Evolutionary conservation across 108 stramenopile genomes (phyloP), one percentile per base, ranked within the genome.

Genomic region (Conticribra weissflogii): DNA sequence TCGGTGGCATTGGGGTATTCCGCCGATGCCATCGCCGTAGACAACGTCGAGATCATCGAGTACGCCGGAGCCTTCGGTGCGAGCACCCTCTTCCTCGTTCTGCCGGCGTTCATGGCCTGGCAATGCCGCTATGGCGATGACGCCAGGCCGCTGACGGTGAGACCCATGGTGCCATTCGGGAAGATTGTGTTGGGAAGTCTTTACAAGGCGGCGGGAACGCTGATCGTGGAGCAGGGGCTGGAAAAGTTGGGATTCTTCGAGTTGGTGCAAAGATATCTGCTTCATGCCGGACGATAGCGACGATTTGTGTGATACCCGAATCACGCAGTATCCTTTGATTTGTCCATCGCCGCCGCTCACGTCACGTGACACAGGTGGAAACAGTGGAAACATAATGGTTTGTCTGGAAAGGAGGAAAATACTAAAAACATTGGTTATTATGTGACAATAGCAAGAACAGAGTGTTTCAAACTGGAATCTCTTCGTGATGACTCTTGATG

Each of bases 91-190:
- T 92, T 89, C 68, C 63, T 92, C 5, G 66, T 92, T 5, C 64
- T 92, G 48, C 91, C 91, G 16, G 84, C 91, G 2, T 46, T 92
- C 19, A 88, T 92, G 88, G 81, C 86, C 12, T 92, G 91, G 91
- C 58, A 83, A 27, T 76, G 84, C 76, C 59, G 91, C 32, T 92
- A 92, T 44, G 87, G 86, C 2, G 88, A 86, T 19, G 77, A 85
- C 14, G 51, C 66, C 8, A 34, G 66, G 24, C 76, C 81, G 33
- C 22, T 82, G 47, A 67, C 66, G 14, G 71, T 69, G 0, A 61
- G 61, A 36, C 81, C 81, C 48, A 82, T 82, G 81, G 82, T 92
- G n/a, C 91, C 91, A 1, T 63, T 89, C 46, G 91, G 91, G 9
- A 92, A 92, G 62, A 23, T 92, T 29, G 59, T 83, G 12, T 70